phyloP scores from a whole-genome alignment of 441 rosid species.

The Gossypium laxum region DNA sequence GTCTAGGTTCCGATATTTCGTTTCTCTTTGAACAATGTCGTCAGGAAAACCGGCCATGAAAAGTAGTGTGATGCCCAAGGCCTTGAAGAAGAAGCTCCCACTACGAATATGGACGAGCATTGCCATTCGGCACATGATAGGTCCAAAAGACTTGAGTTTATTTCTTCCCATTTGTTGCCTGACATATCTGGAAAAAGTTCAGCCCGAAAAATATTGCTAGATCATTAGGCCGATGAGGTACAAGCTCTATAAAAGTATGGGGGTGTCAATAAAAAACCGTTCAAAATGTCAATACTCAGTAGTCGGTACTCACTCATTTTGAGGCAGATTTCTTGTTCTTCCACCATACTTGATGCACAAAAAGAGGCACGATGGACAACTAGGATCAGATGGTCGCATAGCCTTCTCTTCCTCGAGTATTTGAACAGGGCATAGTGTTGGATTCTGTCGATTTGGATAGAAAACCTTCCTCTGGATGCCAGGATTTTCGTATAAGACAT shows the following conservation, averaged over 20 bases:
- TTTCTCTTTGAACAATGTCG: constrained; percentile 41
- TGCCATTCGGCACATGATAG: constrained; percentile 42
- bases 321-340: constrained; percentile 54
- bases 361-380: constrained; percentile 51
- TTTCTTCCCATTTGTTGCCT: constrained; percentile 63
- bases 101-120: constrained; percentile 36
- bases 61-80: constrained; percentile 47
- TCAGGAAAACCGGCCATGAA: constrained; percentile 60
- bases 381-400: constrained; percentile 48
- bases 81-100: constrained; percentile 64
- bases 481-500: constrained; percentile 46
- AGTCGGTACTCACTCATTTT: constrained; percentile 42
- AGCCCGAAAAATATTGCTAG: not conserved
- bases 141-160: constrained; percentile 56
- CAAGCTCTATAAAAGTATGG: not conserved
- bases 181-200: constrained; percentile 36
- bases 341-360: constrained; percentile 61
- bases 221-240: constrained; percentile 4
- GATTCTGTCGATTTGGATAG: constrained; percentile 38
- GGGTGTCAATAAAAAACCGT: not conserved
- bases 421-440: constrained; percentile 42
- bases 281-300: constrained; percentile 9
- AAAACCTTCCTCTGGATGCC: constrained; percentile 39
- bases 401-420: constrained; percentile 51
- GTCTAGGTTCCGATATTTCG: constrained; percentile 39